Evolutionary conservation across 2,329 filamentous ascomycete species (phyloP), one percentile per base, ranked within the genome.

Genomic region (Phialocephala sp.): DNA sequence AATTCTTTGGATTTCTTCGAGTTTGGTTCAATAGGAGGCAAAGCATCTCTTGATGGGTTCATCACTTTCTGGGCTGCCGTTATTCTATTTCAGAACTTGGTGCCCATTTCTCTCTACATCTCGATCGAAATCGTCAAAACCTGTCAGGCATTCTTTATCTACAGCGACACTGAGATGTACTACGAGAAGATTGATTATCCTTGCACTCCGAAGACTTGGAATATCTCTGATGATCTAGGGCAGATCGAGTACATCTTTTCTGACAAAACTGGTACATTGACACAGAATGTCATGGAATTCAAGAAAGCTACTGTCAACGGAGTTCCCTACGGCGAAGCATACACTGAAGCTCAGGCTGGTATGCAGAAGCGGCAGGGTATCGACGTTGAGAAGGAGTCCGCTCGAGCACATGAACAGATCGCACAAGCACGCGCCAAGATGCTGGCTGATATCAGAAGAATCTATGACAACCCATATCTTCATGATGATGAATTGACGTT

Each of bases 221-320:
- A 98, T 76, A 98, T 99, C 59, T 98, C 94, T 0, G 95, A 99
- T 76, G 96, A 99, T 74, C 84, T 99, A 56, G 95, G 95, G 14
- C 95, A 99, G 79, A 97, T 99, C 68, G 95, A 98, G 79, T 99
- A 98, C 81, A 97, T 99, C 71, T 99, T 99, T 79, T 97, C 92
- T 0, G 92, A 97, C 83, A 97, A 97, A 80, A 97, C 92, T 0
- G 92, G 92, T 65, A 97, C 92, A 2, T 80, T 97, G 69, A 97
- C 92, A 0, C 92, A 96, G 74, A 97, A 97, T 76, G 91, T 96
- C 61, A 97, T 97, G 95, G 96, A 99, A 78, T 99, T 98, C 86
- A 99, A 98, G 79, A 99, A 99, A 79, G 93, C 91, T 63, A 97
- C 94, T 0, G 90, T 99, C 79, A 98, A 98, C 74, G 94, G 94